Evolutionary conservation across 2,329 filamentous ascomycete genomes (phyloP), one percentile per base, ranked within the genome.

Genomic region (Aspergillus tanneri): DNA sequence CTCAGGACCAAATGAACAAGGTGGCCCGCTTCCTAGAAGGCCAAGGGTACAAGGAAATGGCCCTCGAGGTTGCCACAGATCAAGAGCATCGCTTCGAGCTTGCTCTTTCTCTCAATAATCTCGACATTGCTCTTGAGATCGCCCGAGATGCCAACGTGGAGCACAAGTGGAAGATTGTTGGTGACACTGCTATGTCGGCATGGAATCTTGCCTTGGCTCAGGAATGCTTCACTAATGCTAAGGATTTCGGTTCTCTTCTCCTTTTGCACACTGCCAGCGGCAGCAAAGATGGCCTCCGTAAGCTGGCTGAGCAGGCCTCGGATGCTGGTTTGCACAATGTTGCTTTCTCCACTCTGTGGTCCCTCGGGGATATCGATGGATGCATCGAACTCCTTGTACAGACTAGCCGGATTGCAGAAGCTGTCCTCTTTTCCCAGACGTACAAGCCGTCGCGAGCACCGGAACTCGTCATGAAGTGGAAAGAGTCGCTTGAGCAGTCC

Each of bases 91-190:
- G 95, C 66, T 97, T 99, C 62, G 93, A 99, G 52, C 81, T 99
- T 18, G 87, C 93, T 0, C 78, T 99, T 24, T 81, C 84, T 3
- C 78, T 99, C 35, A 89, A 86, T 61, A 87, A 93, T 55, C 82
- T 97, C 11, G 82, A 91, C 32, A 88, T 92, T 63, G 92, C 92
- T 0, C 80, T 96, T 3, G 85, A 90, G 51, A 83, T 97, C 42
- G 92, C 93, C 5, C 81, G 85, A 32, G 79, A 87, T 67, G 87
- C 90, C 9, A 87, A 96, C 55, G 88, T 85, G 1, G 93, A 97
- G 68, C 92, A 97, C 74, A 96, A 96, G 73, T 99, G 93, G 93
- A 97, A 97, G 80, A 91, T 84, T 3, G 89, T 99, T 4, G 93
- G 93, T 51, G 93, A 99, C 61, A 88, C 91, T 1, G 93, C 93